Conservation (phyloP, 2,329 filamentous ascomycete genomes). For the Pseudogymnoascus sp. region DNA sequence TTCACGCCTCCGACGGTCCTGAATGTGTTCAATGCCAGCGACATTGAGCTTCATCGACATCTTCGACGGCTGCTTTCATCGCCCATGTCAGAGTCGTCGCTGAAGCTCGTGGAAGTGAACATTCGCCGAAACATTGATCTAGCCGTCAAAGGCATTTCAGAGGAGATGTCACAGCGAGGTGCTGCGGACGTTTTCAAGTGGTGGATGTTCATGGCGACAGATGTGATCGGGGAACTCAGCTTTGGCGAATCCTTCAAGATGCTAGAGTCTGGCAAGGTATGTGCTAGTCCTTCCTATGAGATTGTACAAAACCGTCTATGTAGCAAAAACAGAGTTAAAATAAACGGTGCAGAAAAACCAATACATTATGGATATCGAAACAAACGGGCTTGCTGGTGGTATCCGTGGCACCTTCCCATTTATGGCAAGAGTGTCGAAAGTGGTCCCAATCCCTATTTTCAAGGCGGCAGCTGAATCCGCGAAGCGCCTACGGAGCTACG, state of each 20-base stretch:
- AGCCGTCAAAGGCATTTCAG: constrained; percentile 35
- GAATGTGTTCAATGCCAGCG: constrained; percentile 34
- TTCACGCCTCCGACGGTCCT: constrained; percentile 17
- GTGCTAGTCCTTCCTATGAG: constrained; percentile 12
- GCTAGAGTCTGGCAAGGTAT: constrained; percentile 42
- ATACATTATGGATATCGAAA: background rate
- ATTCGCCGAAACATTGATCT: constrained; percentile 32
- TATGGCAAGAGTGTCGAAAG: background rate
- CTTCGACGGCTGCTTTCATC: constrained; percentile 36
- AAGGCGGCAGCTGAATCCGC: background rate
- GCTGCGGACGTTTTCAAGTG: constrained; percentile 43
- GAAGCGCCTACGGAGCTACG: background rate
- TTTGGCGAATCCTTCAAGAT: constrained; percentile 49
- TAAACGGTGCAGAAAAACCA: background rate
- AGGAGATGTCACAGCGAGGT: constrained; percentile 34
- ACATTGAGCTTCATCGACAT: constrained; percentile 33
- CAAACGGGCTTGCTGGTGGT: background rate
- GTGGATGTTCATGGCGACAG: constrained; percentile 46
- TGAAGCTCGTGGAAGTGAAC: constrained; percentile 27
- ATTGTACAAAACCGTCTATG: background rate
- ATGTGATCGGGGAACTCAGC: constrained; percentile 44
- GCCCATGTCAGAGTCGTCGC: constrained; percentile 31
- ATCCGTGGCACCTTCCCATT: background rate
- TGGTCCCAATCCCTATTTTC: background rate
- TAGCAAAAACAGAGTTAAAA: background rate